These are phyloP conservation scores for Carallia brachiata DNA, from an alignment of 345 rosid species.

Conservation along the genomic window DNA sequence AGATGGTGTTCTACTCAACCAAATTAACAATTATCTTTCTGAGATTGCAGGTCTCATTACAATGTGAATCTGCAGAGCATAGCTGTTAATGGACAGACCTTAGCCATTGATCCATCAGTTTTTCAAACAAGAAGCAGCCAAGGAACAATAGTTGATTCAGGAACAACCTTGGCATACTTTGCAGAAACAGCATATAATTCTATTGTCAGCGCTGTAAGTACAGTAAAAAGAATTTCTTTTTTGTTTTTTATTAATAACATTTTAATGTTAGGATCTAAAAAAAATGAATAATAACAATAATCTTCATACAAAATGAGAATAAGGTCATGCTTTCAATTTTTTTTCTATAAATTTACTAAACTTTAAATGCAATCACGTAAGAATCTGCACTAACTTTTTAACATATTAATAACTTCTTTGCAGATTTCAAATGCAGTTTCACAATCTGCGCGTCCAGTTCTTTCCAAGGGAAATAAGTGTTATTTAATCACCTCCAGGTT, in stretches of 20 bases:
- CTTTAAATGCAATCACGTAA: not conserved
- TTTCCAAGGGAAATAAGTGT: constrained; percentile 63
- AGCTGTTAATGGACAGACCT: constrained; percentile 61
- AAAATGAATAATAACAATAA: not conserved
- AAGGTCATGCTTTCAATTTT: too few relatives aligned
- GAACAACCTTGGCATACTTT: constrained; percentile 95
- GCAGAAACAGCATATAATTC: constrained; percentile 72
- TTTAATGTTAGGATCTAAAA: not conserved
- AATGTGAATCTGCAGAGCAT: constrained; percentile 87
- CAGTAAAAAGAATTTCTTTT: not conserved
- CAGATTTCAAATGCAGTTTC: constrained; percentile 68
- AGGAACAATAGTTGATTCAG: constrained; percentile 94
- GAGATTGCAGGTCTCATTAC: constrained; percentile 84
- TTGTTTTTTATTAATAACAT: not conserved
- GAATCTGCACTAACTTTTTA: not conserved
- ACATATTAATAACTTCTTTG: constrained; percentile 11
- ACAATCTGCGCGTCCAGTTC: constrained; percentile 51
- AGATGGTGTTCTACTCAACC: not conserved
- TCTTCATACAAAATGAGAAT: not conserved
- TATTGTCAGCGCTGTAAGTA: constrained; percentile 73
- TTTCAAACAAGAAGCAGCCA: constrained; percentile 61
- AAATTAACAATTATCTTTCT: constrained; percentile 20
- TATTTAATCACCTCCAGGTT: constrained; percentile 69
- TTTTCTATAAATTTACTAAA: not conserved
- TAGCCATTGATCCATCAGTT: constrained; percentile 65